These are phyloP conservation scores for Gloeophyllum trabeum DNA, from an alignment of 768 basidiomycete genomes.

Conservation along the genomic window DNA sequence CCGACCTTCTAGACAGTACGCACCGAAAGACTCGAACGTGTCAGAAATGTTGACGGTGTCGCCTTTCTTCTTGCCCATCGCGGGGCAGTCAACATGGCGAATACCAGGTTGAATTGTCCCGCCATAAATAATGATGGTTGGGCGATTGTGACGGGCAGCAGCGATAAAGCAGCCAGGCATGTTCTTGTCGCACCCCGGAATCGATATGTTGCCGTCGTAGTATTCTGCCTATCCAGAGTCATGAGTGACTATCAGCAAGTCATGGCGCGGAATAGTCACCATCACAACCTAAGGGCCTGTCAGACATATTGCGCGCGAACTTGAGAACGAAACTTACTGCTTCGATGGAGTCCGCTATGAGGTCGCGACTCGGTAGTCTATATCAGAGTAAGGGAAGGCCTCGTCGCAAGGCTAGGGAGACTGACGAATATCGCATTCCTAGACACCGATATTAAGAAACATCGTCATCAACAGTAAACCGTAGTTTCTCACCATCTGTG, in stretches of 20 bases:
- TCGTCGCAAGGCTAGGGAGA: slow-evolving; percentile 6
- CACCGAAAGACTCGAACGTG: slow-evolving; percentile 78
- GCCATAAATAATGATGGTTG: slow-evolving; percentile 78
- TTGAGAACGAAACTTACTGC: slow-evolving; percentile 35
- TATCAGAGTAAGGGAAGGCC: neutral
- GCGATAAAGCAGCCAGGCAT: slow-evolving; percentile 89
- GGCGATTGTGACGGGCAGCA: slow-evolving; percentile 77
- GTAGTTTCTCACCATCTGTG: slow-evolving; percentile 49
- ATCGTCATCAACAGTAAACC: slow-evolving; percentile 1
- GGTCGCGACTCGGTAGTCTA: slow-evolving; percentile 76
- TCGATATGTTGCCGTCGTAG: slow-evolving; percentile 79
- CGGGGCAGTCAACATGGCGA: slow-evolving; percentile 71
- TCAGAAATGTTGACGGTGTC: slow-evolving; percentile 78
- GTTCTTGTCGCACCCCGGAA: slow-evolving; percentile 88
- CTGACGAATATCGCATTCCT: slow-evolving; percentile 87
- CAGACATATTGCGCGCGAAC: slow-evolving; percentile 2
- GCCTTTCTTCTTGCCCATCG: slow-evolving; percentile 69
- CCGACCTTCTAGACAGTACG: too few relatives aligned
- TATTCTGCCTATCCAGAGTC: slow-evolving; percentile 56
- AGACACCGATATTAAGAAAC: neutral
- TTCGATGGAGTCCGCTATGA: slow-evolving; percentile 87
- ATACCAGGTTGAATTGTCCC: slow-evolving; percentile 75
- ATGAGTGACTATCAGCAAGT: slow-evolving; percentile 2
- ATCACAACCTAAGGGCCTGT: slow-evolving; percentile 34
- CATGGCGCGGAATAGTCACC: slow-evolving; percentile 30